Conservation (phyloP, 2,329 filamentous ascomycete genomes). For the Fusarium floridanum region DNA sequence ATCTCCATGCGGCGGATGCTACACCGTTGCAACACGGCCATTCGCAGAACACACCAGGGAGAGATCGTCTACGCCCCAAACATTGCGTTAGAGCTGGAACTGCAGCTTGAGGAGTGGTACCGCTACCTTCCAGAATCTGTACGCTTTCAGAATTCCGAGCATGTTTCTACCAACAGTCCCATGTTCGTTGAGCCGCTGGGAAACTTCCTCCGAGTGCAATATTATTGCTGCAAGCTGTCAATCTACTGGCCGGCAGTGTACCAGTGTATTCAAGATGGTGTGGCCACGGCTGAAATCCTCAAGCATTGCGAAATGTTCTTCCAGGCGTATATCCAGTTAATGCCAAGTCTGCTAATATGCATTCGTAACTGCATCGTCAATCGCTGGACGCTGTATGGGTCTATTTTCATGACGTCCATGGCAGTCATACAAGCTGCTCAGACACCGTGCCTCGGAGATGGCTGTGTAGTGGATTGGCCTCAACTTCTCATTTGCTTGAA, state of each 20-base stretch:
- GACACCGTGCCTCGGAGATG: neutral
- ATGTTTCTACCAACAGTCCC: neutral
- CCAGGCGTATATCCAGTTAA: neutral
- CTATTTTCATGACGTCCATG: neutral
- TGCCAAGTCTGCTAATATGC: neutral
- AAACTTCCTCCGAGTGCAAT: slow-evolving; percentile 2
- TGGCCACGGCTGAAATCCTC: neutral
- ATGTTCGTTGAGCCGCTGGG: neutral
- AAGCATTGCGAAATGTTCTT: slow-evolving; percentile 5
- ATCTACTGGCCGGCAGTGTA: slow-evolving; percentile 13
- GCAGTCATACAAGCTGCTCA: neutral
- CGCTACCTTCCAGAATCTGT: slow-evolving; percentile 38
- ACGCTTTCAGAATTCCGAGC: neutral
- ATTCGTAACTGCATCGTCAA: neutral
- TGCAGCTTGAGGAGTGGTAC: slow-evolving; percentile 53
- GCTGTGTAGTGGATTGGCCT: neutral
- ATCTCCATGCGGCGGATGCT: slow-evolving; percentile 52
- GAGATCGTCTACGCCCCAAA: slow-evolving; percentile 44
- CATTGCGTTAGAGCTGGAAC: slow-evolving; percentile 48
- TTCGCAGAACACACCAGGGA: slow-evolving; percentile 32
- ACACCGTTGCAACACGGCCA: slow-evolving; percentile 46
- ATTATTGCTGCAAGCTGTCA: neutral
- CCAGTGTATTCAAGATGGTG: neutral
- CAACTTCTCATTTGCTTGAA: neutral
- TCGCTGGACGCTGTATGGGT: neutral